phyloP scores from a whole-genome alignment of 1,139 yeast species.

The Nakaseomyces glabratus region DNA sequence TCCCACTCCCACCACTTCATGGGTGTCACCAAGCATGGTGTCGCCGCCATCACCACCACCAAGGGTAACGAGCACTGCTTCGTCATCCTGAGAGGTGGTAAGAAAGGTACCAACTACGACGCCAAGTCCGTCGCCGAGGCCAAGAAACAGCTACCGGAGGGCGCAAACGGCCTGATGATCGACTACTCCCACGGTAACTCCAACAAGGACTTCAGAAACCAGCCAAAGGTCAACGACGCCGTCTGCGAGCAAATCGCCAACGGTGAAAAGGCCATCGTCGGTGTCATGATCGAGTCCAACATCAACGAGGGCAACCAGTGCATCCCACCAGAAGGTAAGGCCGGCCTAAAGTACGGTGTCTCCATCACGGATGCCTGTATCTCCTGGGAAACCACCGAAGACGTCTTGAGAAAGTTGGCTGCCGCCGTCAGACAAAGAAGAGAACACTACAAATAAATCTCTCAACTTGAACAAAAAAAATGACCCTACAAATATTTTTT shows the following conservation, averaged over 20 bases:
- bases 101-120: constrained; percentile 86
- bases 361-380: constrained; percentile 97
- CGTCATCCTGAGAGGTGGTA: constrained; percentile 93
- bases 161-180: constrained; percentile 59
- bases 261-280: constrained; percentile 75
- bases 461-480: no score
- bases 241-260: constrained; percentile 74
- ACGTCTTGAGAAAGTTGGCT: constrained; percentile 69
- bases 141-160: constrained; percentile 47
- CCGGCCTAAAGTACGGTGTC: constrained; percentile 82
- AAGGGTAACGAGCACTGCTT: constrained; percentile 87
- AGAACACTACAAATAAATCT: no score
- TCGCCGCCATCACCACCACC: constrained; percentile 92
- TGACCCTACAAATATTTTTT: no score
- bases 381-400: constrained; percentile 80
- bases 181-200: constrained; percentile 99
- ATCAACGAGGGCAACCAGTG: constrained; percentile 88
- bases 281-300: constrained; percentile 94
- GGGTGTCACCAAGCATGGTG: constrained; percentile 95
- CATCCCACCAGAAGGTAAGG: constrained; percentile 66
- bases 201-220: constrained; percentile 85
- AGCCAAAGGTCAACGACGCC: constrained; percentile 72
- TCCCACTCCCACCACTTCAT: constrained; percentile 89
- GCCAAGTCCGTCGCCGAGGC: constrained; percentile 68
- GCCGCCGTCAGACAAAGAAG: constrained; percentile 79